phyloP scores from a whole-genome alignment of 306 rosid genomes.

The cucumber (Cucumis sativus) region Cucumber_9930_V3 NC_026657.2:14209001-14209500 shows the following conservation, averaged over 20 bases:
- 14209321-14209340: too few species aligned
- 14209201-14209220: not conserved
- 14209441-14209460: too few species aligned
- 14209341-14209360: too few species aligned
- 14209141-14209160: not conserved
- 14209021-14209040: not conserved
- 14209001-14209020: slow-evolving; percentile 7
- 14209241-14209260: not conserved
- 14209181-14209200: not conserved
- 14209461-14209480: too few species aligned
- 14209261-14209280: not conserved
- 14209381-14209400: too few species aligned
- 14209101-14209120: slow-evolving; percentile 24
- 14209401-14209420: too few species aligned
- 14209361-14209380: too few species aligned
- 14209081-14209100: slow-evolving; percentile 24
- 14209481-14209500: too few species aligned
- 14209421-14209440: too few species aligned
- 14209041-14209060: not conserved
- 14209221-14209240: not conserved
- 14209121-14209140: slow-evolving; percentile 10
- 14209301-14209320: not conserved
- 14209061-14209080: slow-evolving; percentile 49
- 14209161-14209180: not conserved
- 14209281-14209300: not conserved